These are phyloP conservation scores for Saccharomycopsis lassenensis DNA, from an alignment of 805 yeast species.

Conservation along the genomic window DNA sequence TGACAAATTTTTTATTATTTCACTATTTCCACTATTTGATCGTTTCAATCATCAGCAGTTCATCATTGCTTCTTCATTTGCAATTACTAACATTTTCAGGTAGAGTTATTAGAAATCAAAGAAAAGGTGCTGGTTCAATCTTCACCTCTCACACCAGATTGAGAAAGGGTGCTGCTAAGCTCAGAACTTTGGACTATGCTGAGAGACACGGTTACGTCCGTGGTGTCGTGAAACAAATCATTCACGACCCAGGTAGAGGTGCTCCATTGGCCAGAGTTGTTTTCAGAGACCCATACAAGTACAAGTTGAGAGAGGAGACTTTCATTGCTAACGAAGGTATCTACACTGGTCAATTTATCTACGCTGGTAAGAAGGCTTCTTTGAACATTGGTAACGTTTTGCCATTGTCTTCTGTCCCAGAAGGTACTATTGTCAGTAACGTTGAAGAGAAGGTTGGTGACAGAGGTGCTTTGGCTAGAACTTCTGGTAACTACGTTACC, in stretches of 20 bases:
- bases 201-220: conserved; percentile 99
- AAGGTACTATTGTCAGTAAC: conserved; percentile 98
- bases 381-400: conserved; percentile 94
- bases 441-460: conserved; percentile 99
- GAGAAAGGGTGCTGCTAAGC: conserved; percentile 99
- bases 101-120: conserved; percentile 99
- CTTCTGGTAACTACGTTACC: conserved; percentile 99
- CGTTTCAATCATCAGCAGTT: neutral
- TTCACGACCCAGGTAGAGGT: conserved; percentile 99
- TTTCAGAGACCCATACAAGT: conserved; percentile 99
- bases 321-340: conserved; percentile 99
- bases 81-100: conserved; percentile 34
- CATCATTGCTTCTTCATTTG: neutral
- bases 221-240: conserved; percentile 96
- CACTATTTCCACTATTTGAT: neutral
- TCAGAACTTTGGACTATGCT: conserved; percentile 97
- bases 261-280: conserved; percentile 99
- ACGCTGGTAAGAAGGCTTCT: conserved; percentile 98
- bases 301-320: conserved; percentile 95
- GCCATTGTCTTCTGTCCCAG: conserved; percentile 96
- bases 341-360: conserved; percentile 98
- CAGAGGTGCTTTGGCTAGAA: conserved; percentile 99
- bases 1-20: neutral
- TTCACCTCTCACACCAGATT: conserved; percentile 99
- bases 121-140: conserved; percentile 99